Evolutionary conservation across 352 stramenopile genomes (phyloP).

Genomic region (Pythium brassicae): DNA sequence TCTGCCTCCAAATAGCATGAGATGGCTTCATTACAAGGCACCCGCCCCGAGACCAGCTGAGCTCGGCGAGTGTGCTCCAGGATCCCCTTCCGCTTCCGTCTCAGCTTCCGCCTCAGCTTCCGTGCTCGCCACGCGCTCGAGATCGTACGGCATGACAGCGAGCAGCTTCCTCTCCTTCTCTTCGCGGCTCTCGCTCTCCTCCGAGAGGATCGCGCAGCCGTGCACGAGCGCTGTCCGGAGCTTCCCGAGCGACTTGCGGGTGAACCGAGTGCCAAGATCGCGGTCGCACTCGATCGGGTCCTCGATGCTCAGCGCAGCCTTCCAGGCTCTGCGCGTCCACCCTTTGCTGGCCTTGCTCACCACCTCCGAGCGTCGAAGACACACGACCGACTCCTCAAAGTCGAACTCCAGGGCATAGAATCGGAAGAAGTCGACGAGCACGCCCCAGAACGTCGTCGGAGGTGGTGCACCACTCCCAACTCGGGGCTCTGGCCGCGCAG

Average conservation of each 20-base stretch:
- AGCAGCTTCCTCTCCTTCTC: conserved; percentile 2
- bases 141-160: conserved; percentile 10
- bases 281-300: conserved; percentile 68
- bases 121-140: not conserved
- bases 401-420: conserved; percentile 78
- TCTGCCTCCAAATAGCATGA: not conserved
- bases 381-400: conserved; percentile 57
- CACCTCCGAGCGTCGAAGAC: conserved; percentile 27
- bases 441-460: conserved; percentile 11
- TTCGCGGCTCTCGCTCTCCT: not conserved
- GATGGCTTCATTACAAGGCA: too few species aligned
- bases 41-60: too few species aligned
- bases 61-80: too few species aligned
- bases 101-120: not conserved
- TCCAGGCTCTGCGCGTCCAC: conserved; percentile 41
- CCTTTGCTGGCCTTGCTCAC: conserved; percentile 40
- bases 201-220: conserved; percentile 29
- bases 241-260: conserved; percentile 39
- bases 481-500: too few species aligned
- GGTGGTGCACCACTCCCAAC: not conserved
- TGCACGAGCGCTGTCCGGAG: conserved; percentile 53
- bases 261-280: conserved; percentile 69
- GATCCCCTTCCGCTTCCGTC: too few species aligned
- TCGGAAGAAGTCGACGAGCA: conserved; percentile 61
- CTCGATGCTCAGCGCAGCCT: conserved; percentile 55